Evolutionary conservation across 345 rosid genomes (phyloP), one percentile per base, ranked within the genome.

Genomic region (Lumnitzera littorea): DNA sequence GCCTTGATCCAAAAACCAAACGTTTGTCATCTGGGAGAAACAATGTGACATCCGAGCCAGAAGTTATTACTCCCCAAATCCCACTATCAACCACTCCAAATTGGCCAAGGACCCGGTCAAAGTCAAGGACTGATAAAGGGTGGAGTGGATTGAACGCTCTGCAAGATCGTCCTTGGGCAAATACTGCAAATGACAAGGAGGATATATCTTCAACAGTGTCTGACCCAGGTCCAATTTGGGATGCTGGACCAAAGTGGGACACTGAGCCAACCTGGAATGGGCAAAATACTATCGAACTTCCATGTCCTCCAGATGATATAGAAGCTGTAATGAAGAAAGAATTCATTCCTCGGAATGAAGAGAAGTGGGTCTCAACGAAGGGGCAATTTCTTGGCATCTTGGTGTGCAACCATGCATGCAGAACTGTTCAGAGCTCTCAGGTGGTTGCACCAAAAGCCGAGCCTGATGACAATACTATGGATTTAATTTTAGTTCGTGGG

Each of bases 141-240:
- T 94, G 95, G 96, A 76, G 74, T 63, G 96, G 96, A 67, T 72
- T 84, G 76, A 82, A 84, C 15, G 55, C 87, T 2, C 66, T 88
- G 48, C 83, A 86, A 62, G 97, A 84, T 77, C 80, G 84, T 66
- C 80, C 97, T 47, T 84, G 91, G 95, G 96, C 95, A 55, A 90
- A 82, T 74, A 65, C 79, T 6, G 84, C 81, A 62, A 81, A 85
- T 73, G 99, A 94, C 70, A 84, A 84, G 72, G 99, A 94, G 74
- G 99, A 94, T 66, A 84, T 84, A 50, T 94, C 99, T 47, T 94
- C 99, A 17, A 90, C 99, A 46, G 72, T 94, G 64, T 94, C 99
- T 48, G 96, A 90, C 74, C 99, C 97, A 20, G 97, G 99, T 76
- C 96, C 99, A 11, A 94, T 94, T 54, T 94, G 99, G 99, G 99